Conservation (phyloP, 2,329 filamentous ascomycete genomes). For the Aspergillus sp. region DNA sequence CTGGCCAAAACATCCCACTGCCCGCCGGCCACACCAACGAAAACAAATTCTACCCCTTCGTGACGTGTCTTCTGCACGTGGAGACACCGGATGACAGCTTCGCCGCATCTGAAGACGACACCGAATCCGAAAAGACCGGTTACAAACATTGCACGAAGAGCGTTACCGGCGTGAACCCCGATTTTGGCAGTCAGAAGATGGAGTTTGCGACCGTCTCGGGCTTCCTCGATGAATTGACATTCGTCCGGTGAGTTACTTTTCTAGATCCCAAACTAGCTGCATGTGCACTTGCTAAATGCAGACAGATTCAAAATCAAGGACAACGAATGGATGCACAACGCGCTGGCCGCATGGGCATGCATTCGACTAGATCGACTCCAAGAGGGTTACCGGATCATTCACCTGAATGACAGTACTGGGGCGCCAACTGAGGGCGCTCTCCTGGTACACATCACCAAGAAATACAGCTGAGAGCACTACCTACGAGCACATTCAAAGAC, state of each 20-base stretch:
- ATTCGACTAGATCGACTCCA: conserved; percentile 79
- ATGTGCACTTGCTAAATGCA: not conserved
- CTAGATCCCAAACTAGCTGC: conserved; percentile 1
- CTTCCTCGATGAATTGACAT: conserved; percentile 70
- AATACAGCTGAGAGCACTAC: conserved; percentile 1
- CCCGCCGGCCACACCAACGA: conserved; percentile 57
- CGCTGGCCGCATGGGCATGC: conserved; percentile 84
- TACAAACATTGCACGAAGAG: conserved; percentile 63
- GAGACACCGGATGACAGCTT: conserved; percentile 61
- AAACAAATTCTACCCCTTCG: conserved; percentile 68
- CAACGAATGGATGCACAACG: conserved; percentile 76
- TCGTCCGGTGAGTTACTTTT: conserved; percentile 64
- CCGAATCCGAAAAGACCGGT: conserved; percentile 43
- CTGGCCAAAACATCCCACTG: conserved; percentile 74
- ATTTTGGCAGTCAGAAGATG: conserved; percentile 63
- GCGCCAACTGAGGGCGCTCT: conserved; percentile 67
- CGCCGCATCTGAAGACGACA: conserved; percentile 51
- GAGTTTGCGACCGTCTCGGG: conserved; percentile 58
- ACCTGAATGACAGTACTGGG: conserved; percentile 70
- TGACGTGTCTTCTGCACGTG: conserved; percentile 80
- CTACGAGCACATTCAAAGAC: too few relatives aligned
- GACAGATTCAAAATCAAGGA: conserved; percentile 80
- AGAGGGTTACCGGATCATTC: conserved; percentile 75
- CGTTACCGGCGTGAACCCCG: conserved; percentile 62
- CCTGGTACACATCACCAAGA: conserved; percentile 72